Conservation (phyloP, 192 early-diverging fungal genomes). For the Coemansia sp. region DNA sequence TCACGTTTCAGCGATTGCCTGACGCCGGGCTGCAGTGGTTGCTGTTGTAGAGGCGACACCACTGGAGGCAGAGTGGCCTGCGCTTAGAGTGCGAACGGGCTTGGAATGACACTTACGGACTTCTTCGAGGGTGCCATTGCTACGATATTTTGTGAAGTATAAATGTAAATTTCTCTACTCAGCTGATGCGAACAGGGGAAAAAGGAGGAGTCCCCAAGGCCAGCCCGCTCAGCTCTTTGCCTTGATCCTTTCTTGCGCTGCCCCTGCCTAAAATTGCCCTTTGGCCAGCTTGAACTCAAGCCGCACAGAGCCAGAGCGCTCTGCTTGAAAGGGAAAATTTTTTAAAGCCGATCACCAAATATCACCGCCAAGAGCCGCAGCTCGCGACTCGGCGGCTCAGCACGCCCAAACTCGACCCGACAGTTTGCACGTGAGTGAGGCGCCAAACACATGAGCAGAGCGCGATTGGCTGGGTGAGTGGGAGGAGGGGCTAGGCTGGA, state of each 20-base stretch:
- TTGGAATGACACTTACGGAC: constrained; percentile 41
- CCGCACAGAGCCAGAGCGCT: background rate
- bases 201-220: constrained; percentile 34
- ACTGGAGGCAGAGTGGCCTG: background rate
- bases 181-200: constrained; percentile 36
- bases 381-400: background rate
- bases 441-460: background rate
- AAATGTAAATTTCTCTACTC: constrained; percentile 36
- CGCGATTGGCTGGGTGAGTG: background rate
- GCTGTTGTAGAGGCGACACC: background rate
- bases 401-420: background rate
- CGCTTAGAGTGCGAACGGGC: background rate
- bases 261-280: constrained; percentile 1
- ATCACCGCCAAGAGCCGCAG: constrained; percentile 4
- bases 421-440: constrained; percentile 15
- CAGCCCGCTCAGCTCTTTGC: background rate
- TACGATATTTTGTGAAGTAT: constrained; percentile 27
- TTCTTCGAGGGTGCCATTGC: constrained; percentile 58
- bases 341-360: constrained; percentile 6
- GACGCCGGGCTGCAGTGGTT: background rate
- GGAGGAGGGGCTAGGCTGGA: constrained; percentile 5
- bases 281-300: background rate
- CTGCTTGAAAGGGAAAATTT: constrained; percentile 8
- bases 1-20: background rate
- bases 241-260: background rate